phyloP scores from a whole-genome alignment of 192 early-diverging fungal genomes.

The Umbelopsis vinacea region DNA sequence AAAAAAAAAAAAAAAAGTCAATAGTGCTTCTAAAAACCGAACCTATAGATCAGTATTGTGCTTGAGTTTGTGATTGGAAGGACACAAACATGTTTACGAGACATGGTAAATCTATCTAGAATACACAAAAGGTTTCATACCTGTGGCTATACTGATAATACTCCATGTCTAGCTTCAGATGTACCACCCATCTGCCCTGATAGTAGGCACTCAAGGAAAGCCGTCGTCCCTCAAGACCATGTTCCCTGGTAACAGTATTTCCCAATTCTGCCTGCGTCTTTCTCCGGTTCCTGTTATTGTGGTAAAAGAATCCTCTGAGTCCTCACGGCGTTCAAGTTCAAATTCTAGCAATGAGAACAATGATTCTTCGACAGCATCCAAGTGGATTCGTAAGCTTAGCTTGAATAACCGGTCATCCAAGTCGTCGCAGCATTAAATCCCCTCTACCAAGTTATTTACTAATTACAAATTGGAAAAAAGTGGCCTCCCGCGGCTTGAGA shows the following conservation, averaged over 20 bases:
- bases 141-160: not conserved
- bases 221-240: conserved; percentile 58
- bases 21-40: not conserved
- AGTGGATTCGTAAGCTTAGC: conserved; percentile 3
- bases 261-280: conserved; percentile 61
- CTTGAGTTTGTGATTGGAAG: conserved; percentile 48
- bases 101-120: conserved; percentile 38
- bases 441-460: not conserved
- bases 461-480: no score
- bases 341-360: not conserved
- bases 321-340: not conserved
- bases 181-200: conserved; percentile 64
- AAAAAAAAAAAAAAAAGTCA: no score
- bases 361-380: not conserved
- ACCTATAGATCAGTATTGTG: conserved; percentile 47
- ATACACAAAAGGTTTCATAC: not conserved
- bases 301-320: conserved; percentile 39
- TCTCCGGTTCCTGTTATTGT: conserved; percentile 64
- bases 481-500: no score
- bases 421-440: not conserved
- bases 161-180: conserved; percentile 40
- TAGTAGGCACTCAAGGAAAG: conserved; percentile 67
- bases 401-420: not conserved
- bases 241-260: conserved; percentile 59
- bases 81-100: conserved; percentile 43